Evolutionary conservation across 139 green algal genomes (phyloP).

Genomic region (Picochlorum sp.): DNA sequence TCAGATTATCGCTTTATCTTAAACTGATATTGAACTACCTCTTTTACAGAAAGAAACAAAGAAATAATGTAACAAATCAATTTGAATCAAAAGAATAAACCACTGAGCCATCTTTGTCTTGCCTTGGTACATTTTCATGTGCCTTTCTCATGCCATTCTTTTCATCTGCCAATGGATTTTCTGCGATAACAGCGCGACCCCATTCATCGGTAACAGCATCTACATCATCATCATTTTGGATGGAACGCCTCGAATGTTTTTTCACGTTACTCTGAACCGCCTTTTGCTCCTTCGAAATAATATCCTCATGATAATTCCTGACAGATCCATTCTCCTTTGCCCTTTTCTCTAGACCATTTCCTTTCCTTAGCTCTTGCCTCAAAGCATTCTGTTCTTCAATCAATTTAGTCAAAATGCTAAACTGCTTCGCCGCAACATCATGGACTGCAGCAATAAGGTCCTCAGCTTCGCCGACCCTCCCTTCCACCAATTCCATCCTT

Average conservation of each 20-base stretch:
- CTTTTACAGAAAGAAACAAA: background rate
- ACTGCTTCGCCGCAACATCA: constrained; percentile 36
- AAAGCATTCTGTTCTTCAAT: constrained; percentile 5
- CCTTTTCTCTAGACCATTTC: background rate
- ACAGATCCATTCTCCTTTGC: background rate
- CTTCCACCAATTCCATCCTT: constrained; percentile 12
- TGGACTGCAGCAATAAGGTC: constrained; percentile 24
- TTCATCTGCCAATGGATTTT: too few relatives aligned
- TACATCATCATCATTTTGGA: background rate
- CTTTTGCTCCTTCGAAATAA: too few relatives aligned
- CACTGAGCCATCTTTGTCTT: background rate
- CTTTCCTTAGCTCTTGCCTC: background rate
- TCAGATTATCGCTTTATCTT: too few relatives aligned
- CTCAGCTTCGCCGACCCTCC: constrained; percentile 14
- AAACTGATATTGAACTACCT: background rate
- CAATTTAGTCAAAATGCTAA: constrained; percentile 24
- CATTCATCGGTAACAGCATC: background rate
- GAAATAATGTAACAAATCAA: too few relatives aligned
- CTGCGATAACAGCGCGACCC: too few relatives aligned
- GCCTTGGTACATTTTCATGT: too few relatives aligned
- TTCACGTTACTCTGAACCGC: too few relatives aligned
- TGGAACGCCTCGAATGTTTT: background rate
- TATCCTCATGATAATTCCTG: background rate
- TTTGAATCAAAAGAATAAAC: background rate
- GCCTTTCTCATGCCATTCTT: too few relatives aligned